A percentile compares a stretch with the other conserved stretches of the same genome.
phyloP scores from a whole-genome alignment of 2,329 filamentous ascomycete genomes.

The Ophiocordyceps sinensis region DNA sequence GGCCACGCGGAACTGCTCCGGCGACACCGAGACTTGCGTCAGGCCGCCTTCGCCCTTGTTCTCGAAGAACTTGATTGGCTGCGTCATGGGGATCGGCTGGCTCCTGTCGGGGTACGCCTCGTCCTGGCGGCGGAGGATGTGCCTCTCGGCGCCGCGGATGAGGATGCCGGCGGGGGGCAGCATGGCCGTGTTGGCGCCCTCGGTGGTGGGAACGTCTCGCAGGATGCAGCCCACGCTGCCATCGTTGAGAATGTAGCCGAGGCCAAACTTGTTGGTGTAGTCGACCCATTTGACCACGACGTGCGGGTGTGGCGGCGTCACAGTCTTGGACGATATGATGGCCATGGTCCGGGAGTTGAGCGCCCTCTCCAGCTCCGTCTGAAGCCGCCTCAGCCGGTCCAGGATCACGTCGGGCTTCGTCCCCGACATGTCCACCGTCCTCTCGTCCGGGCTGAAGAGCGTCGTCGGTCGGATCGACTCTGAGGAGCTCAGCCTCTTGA shows the following conservation, averaged over 20 bases:
- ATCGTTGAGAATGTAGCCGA: constrained; percentile 73
- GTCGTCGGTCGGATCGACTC: constrained; percentile 25
- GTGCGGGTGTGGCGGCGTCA: constrained; percentile 41
- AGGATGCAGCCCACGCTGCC: constrained; percentile 64
- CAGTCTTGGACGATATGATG: constrained; percentile 38
- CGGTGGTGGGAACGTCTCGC: constrained; percentile 37
- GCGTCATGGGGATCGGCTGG: constrained; percentile 49
- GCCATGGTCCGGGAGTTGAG: constrained; percentile 50
- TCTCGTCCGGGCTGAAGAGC: constrained; percentile 42
- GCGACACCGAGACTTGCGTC: constrained; percentile 46
- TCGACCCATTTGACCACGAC: constrained; percentile 74
- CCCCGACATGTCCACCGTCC: constrained; percentile 31
- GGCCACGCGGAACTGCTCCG: constrained; percentile 43
- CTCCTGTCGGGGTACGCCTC: constrained; percentile 38
- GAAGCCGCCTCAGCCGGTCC: constrained; percentile 38
- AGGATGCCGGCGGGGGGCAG: constrained; percentile 59
- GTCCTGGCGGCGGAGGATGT: constrained; percentile 49
- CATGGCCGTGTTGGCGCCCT: constrained; percentile 32
- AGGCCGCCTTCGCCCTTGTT: constrained; percentile 53
- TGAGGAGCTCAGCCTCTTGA: constrained; percentile 12
- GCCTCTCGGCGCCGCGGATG: constrained; percentile 55
- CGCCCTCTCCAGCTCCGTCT: constrained; percentile 46
- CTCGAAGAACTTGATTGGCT: constrained; percentile 57
- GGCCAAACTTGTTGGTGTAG: constrained; percentile 74
- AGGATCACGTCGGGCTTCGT: constrained; percentile 45